Conservation (phyloP, 2,329 filamentous ascomycete genomes). For the Fusarium begoniae region DNA sequence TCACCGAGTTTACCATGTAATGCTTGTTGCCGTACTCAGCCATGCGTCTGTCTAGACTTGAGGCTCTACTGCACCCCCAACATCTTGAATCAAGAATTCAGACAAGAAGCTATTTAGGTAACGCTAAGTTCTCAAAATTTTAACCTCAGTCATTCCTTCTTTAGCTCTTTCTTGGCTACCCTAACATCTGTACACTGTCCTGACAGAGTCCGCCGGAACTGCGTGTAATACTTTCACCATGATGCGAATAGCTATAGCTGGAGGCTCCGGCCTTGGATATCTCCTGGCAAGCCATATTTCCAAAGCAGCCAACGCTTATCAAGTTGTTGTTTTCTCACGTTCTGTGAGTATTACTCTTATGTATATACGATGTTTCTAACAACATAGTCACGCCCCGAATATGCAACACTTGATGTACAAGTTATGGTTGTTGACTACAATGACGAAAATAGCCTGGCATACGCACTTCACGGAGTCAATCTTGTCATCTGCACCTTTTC, state of each 20-base stretch:
- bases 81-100: constrained; percentile 8
- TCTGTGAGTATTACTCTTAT: constrained; percentile 35
- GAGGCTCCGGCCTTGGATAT: constrained; percentile 56
- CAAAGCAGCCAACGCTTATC: constrained; percentile 66
- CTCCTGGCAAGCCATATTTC: constrained; percentile 64
- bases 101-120: constrained; percentile 34
- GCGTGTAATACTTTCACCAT: constrained; percentile 39
- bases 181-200: neutral
- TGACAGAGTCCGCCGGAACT: neutral
- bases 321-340: constrained; percentile 76
- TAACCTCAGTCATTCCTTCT: constrained; percentile 21
- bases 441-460: constrained; percentile 65
- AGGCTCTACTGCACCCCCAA: constrained; percentile 28
- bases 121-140: constrained; percentile 11
- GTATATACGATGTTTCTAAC: constrained; percentile 25
- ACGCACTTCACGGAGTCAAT: constrained; percentile 75
- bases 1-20: constrained; percentile 11
- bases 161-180: neutral
- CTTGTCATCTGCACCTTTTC: constrained; percentile 79
- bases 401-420: constrained; percentile 68
- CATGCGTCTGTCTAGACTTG: constrained; percentile 17
- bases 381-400: constrained; percentile 61
- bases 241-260: constrained; percentile 61
- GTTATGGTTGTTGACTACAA: constrained; percentile 75
- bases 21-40: neutral